These are phyloP conservation scores for Beauveria sp. DNA, from an alignment of 2,329 filamentous ascomycete species.

Conservation along the genomic window DNA sequence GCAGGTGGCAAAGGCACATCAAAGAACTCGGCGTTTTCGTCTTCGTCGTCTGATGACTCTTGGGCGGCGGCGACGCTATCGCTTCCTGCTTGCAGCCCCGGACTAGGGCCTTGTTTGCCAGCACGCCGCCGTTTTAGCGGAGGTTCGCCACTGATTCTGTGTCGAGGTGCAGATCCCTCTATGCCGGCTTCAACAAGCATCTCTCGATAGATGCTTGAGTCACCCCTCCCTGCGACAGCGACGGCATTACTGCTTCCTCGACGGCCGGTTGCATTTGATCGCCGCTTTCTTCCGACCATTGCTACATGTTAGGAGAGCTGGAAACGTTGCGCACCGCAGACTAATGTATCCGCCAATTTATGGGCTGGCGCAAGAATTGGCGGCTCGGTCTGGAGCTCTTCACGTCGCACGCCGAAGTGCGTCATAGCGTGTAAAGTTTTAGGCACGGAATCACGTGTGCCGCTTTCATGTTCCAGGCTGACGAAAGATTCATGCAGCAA, in stretches of 20 bases:
- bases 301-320: conserved; percentile 11
- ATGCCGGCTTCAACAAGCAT: conserved; percentile 45
- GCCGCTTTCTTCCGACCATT: conserved; percentile 27
- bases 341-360: not conserved
- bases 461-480: not conserved
- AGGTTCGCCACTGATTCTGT: conserved; percentile 25
- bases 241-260: conserved; percentile 9
- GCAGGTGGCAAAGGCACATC: conserved; percentile 41
- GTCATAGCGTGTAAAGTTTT: conserved; percentile 16
- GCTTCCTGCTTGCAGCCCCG: not conserved
- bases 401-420: conserved; percentile 16
- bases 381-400: conserved; percentile 1
- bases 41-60: conserved; percentile 21
- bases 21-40: conserved; percentile 40
- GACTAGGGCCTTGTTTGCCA: conserved; percentile 8
- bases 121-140: conserved; percentile 33
- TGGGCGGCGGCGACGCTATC: not conserved
- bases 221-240: conserved; percentile 14
- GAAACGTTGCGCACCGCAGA: not conserved
- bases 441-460: conserved; percentile 16
- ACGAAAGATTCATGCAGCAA: not conserved
- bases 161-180: conserved; percentile 15
- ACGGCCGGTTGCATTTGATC: conserved; percentile 15
- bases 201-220: conserved; percentile 37
- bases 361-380: not conserved